Percentiles rank a stretch among this genome's conserved stretches.
These are phyloP conservation scores for Taphrina wiesneri DNA, from an alignment of 1,139 yeast species.

Conservation along the genomic window DNA sequence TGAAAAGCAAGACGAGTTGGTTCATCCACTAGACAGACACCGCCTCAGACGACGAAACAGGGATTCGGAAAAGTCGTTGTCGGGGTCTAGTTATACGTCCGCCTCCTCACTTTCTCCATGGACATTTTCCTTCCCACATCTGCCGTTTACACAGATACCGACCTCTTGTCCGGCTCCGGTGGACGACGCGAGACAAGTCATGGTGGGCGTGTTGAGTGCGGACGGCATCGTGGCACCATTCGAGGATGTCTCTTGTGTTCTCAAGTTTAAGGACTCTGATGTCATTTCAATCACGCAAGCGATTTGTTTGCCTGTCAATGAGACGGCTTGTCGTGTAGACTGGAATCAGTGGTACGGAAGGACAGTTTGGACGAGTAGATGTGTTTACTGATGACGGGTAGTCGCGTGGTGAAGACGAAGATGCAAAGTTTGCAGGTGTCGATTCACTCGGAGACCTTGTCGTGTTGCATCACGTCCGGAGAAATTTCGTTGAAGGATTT, in stretches of 20 bases:
- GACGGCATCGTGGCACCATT: conserved; percentile 2
- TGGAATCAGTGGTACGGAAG: not conserved
- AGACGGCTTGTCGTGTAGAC: not conserved
- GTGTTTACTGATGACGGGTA: not conserved
- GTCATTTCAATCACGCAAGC: not conserved
- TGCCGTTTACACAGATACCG: not conserved
- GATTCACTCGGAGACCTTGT: conserved; percentile 2
- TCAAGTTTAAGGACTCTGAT: not conserved
- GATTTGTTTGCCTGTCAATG: not conserved
- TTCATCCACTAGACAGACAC: conserved; percentile 4
- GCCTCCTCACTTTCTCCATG: not conserved
- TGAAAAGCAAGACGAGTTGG: not conserved
- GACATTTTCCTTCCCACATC: not conserved
- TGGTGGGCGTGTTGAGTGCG: not conserved
- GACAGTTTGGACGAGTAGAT: not conserved
- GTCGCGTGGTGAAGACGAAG: conserved; percentile 1
- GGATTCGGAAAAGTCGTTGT: not conserved
- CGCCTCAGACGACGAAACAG: not conserved
- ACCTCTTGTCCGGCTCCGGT: not conserved
- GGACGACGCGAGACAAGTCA: not conserved
- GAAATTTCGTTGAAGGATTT: not conserved
- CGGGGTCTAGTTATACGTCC: not conserved
- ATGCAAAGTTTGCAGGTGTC: not conserved
- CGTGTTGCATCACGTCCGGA: not conserved
- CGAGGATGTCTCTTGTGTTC: conserved; percentile 4